phyloP scores from a whole-genome alignment of 2,329 filamentous ascomycete genomes.

The Chrysosphaeria jannelii region DNA sequence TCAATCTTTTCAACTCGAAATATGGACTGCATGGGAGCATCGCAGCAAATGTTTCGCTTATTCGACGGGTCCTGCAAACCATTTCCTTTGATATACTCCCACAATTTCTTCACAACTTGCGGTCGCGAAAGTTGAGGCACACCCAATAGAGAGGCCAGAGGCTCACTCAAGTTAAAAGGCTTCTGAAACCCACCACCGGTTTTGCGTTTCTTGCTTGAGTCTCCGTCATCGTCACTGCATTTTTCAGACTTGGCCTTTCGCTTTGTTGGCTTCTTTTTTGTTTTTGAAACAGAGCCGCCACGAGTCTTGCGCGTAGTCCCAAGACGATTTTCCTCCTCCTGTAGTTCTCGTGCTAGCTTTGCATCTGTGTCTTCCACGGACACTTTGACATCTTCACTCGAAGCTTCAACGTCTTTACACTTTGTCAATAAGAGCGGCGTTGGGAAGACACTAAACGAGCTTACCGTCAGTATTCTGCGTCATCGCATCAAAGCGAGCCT shows the following conservation, averaged over 20 bases:
- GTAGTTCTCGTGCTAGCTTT: constrained; percentile 56
- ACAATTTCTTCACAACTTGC: constrained; percentile 86
- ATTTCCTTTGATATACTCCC: constrained; percentile 76
- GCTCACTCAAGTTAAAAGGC: constrained; percentile 44
- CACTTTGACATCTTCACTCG: no score
- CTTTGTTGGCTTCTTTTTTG: constrained; percentile 8
- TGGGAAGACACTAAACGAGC: no score
- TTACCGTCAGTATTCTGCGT: no score
- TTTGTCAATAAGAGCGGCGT: no score
- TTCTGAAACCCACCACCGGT: constrained; percentile 86
- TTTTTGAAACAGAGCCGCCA: constrained; percentile 24
- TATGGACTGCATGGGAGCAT: constrained; percentile 68
- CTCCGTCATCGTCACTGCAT: constrained; percentile 31
- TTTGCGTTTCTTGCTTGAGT: constrained; percentile 54
- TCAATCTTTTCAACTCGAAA: constrained; percentile 80
- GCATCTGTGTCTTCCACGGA: constrained; percentile 50
- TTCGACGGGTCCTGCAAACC: constrained; percentile 74
- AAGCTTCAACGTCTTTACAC: no score
- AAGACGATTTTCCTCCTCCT: constrained; percentile 66
- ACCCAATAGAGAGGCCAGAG: constrained; percentile 38
- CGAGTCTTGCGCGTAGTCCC: constrained; percentile 41
- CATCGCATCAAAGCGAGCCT: constrained; percentile 42
- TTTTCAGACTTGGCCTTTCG: constrained; percentile 40
- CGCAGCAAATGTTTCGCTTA: constrained; percentile 77
- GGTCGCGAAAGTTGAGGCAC: constrained; percentile 67